These are phyloP conservation scores for Entomortierella beljakovae DNA, from an alignment of 192 early-diverging fungal genomes.

Conservation along the genomic window DNA sequence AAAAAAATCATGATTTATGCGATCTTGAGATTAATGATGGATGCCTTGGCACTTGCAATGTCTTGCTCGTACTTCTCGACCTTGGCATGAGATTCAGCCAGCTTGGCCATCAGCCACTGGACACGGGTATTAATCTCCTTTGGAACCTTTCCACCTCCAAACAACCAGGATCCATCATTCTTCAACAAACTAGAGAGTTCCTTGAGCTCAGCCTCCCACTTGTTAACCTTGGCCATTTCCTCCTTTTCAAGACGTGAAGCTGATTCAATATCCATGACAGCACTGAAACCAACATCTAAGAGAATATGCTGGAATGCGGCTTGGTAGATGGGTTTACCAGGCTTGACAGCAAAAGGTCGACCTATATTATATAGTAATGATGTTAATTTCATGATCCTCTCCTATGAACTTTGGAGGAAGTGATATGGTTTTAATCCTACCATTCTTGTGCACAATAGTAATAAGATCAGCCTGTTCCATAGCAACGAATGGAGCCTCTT, in stretches of 20 bases:
- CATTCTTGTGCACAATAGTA: constrained; percentile 79
- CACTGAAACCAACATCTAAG: constrained; percentile 74
- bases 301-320: constrained; percentile 83
- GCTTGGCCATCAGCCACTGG: constrained; percentile 65
- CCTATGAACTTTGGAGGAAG: no score
- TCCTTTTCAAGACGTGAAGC: constrained; percentile 68
- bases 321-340: constrained; percentile 86
- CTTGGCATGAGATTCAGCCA: constrained; percentile 67
- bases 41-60: constrained; percentile 35
- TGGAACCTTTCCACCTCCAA: constrained; percentile 64
- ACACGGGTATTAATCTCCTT: constrained; percentile 69
- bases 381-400: no score
- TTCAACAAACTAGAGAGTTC: constrained; percentile 60
- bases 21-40: constrained; percentile 4
- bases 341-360: constrained; percentile 80
- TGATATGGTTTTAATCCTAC: no score
- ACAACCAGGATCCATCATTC: constrained; percentile 61
- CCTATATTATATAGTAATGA: constrained; percentile 56
- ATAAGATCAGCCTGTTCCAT: constrained; percentile 96
- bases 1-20: no score
- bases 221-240: constrained; percentile 71
- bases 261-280: constrained; percentile 83
- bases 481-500: constrained; percentile 79
- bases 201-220: constrained; percentile 71
- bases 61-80: constrained; percentile 63